These are phyloP conservation scores for Cyclospora cayetanensis DNA, from an alignment of 169 alveolate species.

Conservation along the genomic window DNA sequence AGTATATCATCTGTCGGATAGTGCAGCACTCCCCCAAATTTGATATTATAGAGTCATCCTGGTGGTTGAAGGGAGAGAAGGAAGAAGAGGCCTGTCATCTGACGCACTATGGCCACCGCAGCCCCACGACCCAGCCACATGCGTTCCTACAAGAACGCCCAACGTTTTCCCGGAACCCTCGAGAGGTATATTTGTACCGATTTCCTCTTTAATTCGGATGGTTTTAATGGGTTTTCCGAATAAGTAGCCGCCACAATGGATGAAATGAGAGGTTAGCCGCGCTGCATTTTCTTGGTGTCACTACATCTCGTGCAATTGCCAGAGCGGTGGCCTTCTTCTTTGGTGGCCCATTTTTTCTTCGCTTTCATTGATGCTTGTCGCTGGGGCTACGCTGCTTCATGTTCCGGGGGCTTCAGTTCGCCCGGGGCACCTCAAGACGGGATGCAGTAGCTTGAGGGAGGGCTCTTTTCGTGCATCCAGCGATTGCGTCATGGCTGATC, in stretches of 20 bases:
- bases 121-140: not conserved
- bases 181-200: not conserved
- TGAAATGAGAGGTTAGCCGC: constrained; percentile 54
- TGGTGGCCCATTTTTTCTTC: not conserved
- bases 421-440: not conserved
- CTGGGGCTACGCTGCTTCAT: not conserved
- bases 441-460: too few species aligned
- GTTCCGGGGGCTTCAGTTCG: not conserved
- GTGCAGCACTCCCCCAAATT: too few species aligned
- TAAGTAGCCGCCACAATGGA: not conserved
- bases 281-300: not conserved
- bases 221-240: not conserved
- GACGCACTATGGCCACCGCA: not conserved
- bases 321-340: not conserved
- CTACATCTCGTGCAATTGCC: not conserved
- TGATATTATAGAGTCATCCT: too few species aligned
- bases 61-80: too few species aligned
- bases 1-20: too few species aligned
- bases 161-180: not conserved
- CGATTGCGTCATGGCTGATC: too few species aligned
- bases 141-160: too few species aligned
- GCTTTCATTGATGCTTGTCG: not conserved
- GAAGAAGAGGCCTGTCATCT: too few species aligned
- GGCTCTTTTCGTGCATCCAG: too few species aligned
- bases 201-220: not conserved